Percentiles rank a stretch among this genome's conserved stretches.
phyloP scores from a whole-genome alignment of 2,329 filamentous ascomycete genomes.

The Dothiorella sarmentorum region DNA sequence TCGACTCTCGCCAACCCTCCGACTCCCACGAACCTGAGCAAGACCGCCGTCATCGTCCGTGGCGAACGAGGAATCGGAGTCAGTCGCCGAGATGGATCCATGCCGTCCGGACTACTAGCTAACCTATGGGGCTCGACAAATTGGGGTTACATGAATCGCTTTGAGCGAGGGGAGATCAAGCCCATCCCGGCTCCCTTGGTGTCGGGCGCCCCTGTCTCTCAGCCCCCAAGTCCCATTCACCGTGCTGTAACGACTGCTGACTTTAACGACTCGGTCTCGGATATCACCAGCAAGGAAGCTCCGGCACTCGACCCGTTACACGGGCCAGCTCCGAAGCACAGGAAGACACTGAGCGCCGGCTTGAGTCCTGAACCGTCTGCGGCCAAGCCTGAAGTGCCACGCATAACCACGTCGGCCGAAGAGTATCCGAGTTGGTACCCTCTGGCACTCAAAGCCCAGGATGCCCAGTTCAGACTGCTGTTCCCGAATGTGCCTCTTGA shows the following conservation, averaged over 20 bases:
- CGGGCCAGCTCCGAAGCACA: slow-evolving; percentile 38
- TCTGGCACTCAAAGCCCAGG: slow-evolving; percentile 74
- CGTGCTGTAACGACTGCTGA: slow-evolving; percentile 19
- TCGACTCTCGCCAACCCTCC: slow-evolving; percentile 79
- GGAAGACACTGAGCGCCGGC: slow-evolving; percentile 51
- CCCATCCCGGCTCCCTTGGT: slow-evolving; percentile 23
- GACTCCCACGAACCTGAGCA: slow-evolving; percentile 79
- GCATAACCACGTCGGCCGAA: slow-evolving; percentile 40
- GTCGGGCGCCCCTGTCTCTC: no score
- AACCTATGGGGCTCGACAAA: slow-evolving; percentile 91
- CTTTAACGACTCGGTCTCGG: slow-evolving; percentile 3
- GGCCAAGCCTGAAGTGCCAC: slow-evolving; percentile 7
- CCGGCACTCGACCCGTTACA: not conserved
- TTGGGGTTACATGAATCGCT: slow-evolving; percentile 67
- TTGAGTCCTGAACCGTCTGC: not conserved
- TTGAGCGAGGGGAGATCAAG: slow-evolving; percentile 54
- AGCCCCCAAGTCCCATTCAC: slow-evolving; percentile 34
- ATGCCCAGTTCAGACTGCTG: slow-evolving; percentile 87
- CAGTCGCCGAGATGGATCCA: slow-evolving; percentile 60
- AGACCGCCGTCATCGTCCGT: slow-evolving; percentile 75
- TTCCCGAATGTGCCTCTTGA: slow-evolving; percentile 76
- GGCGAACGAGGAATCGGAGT: slow-evolving; percentile 68
- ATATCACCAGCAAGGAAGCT: not conserved
- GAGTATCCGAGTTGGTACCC: slow-evolving; percentile 76
- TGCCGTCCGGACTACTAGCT: slow-evolving; percentile 83